These are phyloP conservation scores for Alternaria metachromatica DNA, from an alignment of 2,329 filamentous ascomycete species.

Conservation along the genomic window DNA sequence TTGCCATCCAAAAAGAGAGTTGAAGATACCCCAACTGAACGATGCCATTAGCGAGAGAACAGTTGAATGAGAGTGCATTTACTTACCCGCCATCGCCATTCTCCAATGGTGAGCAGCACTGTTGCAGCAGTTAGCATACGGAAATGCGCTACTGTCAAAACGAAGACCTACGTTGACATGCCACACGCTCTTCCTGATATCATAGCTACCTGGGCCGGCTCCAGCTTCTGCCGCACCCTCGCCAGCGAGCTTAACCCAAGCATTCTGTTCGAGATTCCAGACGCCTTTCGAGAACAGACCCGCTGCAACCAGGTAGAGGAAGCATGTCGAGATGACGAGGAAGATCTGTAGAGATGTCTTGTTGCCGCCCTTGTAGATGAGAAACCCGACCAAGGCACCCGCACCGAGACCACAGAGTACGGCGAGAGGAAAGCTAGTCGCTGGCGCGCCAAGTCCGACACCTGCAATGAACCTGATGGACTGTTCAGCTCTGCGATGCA, in stretches of 20 bases:
- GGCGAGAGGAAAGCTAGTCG: constrained; percentile 77
- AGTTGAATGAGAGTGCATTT: not conserved
- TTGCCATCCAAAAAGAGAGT: constrained; percentile 83
- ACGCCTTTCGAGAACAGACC: constrained; percentile 80
- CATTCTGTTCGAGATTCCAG: constrained; percentile 74
- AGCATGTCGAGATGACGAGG: constrained; percentile 80
- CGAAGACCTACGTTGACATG: constrained; percentile 72
- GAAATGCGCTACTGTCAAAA: not conserved
- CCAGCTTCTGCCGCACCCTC: constrained; percentile 69
- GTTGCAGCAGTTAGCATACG: constrained; percentile 1
- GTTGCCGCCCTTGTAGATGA: constrained; percentile 78
- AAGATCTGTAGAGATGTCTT: constrained; percentile 74
- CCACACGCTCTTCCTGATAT: constrained; percentile 80
- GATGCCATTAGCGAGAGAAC: not conserved
- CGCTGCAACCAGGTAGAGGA: constrained; percentile 83
- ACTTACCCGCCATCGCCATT: constrained; percentile 66
- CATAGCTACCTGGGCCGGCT: constrained; percentile 76
- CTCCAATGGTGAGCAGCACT: constrained; percentile 78
- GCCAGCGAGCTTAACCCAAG: constrained; percentile 70
- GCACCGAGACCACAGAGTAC: constrained; percentile 74
- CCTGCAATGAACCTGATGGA: constrained; percentile 73
- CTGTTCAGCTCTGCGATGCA: not conserved
- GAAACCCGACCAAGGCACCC: constrained; percentile 71
- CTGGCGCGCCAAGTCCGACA: constrained; percentile 77
- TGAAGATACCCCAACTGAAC: constrained; percentile 82